Conservation (phyloP, 129 eudicot genomes). For the Flaveria trinervia region DNA sequence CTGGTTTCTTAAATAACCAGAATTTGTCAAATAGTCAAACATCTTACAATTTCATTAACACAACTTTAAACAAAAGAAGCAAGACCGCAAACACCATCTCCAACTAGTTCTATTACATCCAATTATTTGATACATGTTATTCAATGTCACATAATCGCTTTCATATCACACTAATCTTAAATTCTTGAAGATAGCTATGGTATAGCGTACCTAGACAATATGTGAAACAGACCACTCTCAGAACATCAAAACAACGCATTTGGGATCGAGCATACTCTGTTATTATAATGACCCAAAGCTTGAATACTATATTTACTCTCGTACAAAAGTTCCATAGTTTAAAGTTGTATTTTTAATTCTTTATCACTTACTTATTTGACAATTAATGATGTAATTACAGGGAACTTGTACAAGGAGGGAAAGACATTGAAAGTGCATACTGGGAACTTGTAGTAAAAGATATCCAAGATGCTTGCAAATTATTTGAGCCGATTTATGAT, state of each 20-base stretch:
- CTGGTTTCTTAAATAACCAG: background rate
- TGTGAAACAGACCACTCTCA: background rate
- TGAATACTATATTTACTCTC: background rate
- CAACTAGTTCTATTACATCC: background rate
- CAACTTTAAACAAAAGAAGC: background rate
- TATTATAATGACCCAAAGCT: background rate
- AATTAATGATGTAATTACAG: conserved; percentile 37
- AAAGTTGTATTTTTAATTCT: background rate
- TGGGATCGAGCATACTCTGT: too few species aligned
- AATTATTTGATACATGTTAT: background rate
- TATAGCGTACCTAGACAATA: background rate
- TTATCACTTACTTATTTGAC: background rate
- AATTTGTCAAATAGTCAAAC: background rate
- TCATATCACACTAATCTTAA: background rate
- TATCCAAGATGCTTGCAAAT: conserved; percentile 96
- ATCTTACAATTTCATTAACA: background rate
- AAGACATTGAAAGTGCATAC: conserved; percentile 93
- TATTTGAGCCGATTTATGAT: conserved; percentile 88
- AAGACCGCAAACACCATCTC: background rate
- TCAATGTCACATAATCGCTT: background rate
- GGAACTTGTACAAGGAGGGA: conserved; percentile 92
- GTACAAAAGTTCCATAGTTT: background rate
- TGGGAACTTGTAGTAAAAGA: conserved; percentile 99
- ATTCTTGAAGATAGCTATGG: background rate
- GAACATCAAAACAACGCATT: background rate